Conservation (phyloP, 1,284 basidiomycete species). For the Gymnopus androsaceus region DNA sequence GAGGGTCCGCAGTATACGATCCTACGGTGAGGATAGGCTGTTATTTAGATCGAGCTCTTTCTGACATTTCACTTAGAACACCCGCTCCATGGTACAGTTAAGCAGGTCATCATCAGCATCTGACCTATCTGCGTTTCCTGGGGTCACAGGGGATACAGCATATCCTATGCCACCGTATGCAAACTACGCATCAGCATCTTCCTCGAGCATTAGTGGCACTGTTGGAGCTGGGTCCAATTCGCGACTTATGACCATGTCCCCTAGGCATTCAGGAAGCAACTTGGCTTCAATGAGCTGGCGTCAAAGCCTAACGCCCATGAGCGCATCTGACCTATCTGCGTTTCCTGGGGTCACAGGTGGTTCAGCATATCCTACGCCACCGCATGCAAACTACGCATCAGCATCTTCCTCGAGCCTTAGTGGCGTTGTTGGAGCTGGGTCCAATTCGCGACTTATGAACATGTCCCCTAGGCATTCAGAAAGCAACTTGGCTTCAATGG, state of each 20-base stretch:
- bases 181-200: too few relatives aligned
- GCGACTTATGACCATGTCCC: neutral
- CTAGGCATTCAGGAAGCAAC: neutral
- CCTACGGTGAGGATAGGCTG: constrained; percentile 9
- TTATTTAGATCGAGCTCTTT: neutral
- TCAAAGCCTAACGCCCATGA: too few relatives aligned
- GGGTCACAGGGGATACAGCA: too few relatives aligned
- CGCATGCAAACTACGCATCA: too few relatives aligned
- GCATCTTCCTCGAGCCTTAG: constrained; percentile 40
- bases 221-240: constrained; percentile 24
- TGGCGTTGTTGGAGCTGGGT: constrained; percentile 52
- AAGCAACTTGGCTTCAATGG: neutral
- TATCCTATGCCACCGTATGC: too few relatives aligned
- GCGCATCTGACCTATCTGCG: too few relatives aligned
- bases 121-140: too few relatives aligned
- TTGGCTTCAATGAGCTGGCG: too few relatives aligned
- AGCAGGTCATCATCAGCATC: constrained; percentile 8
- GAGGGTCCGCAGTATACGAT: constrained; percentile 30
- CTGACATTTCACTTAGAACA: neutral
- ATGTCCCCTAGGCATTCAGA: constrained; percentile 3
- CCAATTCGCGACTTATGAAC: neutral
- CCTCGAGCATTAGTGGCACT: too few relatives aligned
- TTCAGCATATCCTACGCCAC: too few relatives aligned
- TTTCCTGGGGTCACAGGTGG: too few relatives aligned
- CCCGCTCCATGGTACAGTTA: neutral